These are phyloP conservation scores for Thermomyces lanuginosus DNA, from an alignment of 2,329 filamentous ascomycete species.

Conservation along the genomic window DNA sequence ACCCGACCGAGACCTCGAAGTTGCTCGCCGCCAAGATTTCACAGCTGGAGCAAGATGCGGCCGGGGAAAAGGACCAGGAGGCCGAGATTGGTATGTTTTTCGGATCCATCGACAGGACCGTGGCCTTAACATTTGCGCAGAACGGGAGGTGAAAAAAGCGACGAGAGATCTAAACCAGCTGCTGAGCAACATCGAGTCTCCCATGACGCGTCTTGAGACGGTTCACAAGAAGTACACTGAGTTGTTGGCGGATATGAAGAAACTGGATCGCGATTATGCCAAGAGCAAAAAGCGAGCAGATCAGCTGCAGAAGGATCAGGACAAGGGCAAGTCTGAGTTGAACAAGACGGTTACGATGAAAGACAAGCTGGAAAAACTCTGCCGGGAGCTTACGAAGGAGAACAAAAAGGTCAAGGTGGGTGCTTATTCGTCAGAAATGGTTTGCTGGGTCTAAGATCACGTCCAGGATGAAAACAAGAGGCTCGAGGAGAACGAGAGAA, in stretches of 20 bases:
- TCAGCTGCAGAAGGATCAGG: conserved; percentile 89
- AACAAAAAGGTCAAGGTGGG: conserved; percentile 94
- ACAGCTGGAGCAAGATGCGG: conserved; percentile 83
- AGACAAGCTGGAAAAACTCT: conserved; percentile 93
- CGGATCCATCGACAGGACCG: background rate
- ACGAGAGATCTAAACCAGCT: conserved; percentile 79
- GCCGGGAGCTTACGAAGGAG: conserved; percentile 82
- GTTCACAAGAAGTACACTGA: conserved; percentile 85
- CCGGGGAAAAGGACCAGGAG: conserved; percentile 88
- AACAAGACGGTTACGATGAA: conserved; percentile 82
- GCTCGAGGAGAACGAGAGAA: conserved; percentile 69
- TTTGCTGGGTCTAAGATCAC: conserved; percentile 9
- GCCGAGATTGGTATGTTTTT: conserved; percentile 68
- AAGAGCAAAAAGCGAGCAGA: conserved; percentile 95
- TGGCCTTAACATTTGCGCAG: conserved; percentile 29
- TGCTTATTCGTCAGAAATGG: conserved; percentile 6
- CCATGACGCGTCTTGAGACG: conserved; percentile 78
- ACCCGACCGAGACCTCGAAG: conserved; percentile 80
- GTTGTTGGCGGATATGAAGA: conserved; percentile 85
- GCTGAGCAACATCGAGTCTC: conserved; percentile 73
- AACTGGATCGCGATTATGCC: conserved; percentile 78
- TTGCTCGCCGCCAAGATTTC: conserved; percentile 85
- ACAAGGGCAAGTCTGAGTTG: conserved; percentile 70
- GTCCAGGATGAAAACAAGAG: conserved; percentile 78
- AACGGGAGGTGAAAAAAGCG: conserved; percentile 85